Percentiles rank a stretch among this genome's conserved stretches.
Conservation (phyloP, 208 protist genomes). For the Acanthamoeba sp. region DNA sequence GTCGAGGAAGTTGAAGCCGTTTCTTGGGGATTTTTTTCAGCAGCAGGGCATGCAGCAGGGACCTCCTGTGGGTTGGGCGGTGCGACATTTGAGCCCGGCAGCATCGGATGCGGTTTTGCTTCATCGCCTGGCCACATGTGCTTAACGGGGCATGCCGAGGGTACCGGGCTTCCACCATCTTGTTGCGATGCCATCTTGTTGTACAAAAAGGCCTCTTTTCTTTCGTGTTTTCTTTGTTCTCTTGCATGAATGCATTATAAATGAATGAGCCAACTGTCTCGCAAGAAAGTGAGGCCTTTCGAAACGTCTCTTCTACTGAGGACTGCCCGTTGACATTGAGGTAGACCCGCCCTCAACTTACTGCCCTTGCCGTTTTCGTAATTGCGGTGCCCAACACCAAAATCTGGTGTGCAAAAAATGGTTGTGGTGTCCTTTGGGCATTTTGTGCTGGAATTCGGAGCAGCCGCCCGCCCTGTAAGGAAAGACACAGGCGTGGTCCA, state of each 20-base stretch:
- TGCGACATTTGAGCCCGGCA: background rate
- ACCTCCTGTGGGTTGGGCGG: background rate
- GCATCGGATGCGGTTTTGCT: background rate
- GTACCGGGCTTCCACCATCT: background rate
- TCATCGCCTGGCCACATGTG: background rate
- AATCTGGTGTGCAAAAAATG: too few species aligned
- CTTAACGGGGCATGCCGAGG: background rate
- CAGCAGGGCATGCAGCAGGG: background rate
- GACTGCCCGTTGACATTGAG: too few species aligned
- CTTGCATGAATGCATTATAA: background rate
- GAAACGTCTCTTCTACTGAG: too few species aligned
- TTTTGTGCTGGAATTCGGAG: too few species aligned
- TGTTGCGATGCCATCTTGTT: background rate
- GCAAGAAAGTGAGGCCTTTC: too few species aligned
- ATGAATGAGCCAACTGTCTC: too few species aligned
- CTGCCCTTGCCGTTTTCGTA: too few species aligned
- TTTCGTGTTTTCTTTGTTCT: background rate
- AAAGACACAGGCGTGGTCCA: too few species aligned
- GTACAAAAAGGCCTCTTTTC: background rate
- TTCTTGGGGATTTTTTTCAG: background rate
- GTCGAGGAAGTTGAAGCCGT: constrained; percentile 4
- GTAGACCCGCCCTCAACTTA: too few species aligned
- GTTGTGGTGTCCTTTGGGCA: too few species aligned
- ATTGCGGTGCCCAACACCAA: too few species aligned
- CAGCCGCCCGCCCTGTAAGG: too few species aligned